A percentile compares a stretch with the other conserved stretches of the same genome.
These are phyloP conservation scores for Ramularia endophylla DNA, from an alignment of 2,329 filamentous ascomycete species.

Conservation along the genomic window DNA sequence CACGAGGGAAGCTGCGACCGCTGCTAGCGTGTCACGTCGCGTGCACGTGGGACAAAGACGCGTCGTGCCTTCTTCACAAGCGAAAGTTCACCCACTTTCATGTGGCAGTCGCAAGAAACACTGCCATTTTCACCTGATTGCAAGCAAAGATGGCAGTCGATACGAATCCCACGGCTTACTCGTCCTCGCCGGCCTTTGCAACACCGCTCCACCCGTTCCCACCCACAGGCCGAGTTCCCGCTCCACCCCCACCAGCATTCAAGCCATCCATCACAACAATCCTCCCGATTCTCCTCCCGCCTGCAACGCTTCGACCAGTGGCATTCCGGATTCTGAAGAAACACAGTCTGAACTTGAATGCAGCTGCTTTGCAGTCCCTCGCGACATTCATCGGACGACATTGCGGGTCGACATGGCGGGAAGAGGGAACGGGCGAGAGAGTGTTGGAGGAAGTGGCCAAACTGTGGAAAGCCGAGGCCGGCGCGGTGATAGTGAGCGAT, in stretches of 20 bases:
- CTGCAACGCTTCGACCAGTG: conserved; percentile 77
- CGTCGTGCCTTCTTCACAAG: background rate
- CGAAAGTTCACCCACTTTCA: too few relatives aligned
- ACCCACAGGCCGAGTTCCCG: conserved; percentile 14
- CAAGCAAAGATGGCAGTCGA: conserved; percentile 1
- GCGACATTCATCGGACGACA: conserved; percentile 87
- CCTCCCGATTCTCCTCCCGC: conserved; percentile 82
- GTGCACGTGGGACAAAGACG: background rate
- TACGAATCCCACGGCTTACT: conserved; percentile 47
- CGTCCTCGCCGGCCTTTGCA: conserved; percentile 84
- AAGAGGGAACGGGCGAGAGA: conserved; percentile 86
- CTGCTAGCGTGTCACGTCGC: too few relatives aligned
- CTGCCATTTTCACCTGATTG: background rate
- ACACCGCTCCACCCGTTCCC: conserved; percentile 73
- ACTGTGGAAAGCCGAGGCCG: conserved; percentile 84
- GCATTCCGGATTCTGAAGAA: conserved; percentile 97
- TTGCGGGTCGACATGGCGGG: conserved; percentile 93
- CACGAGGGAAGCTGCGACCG: too few relatives aligned
- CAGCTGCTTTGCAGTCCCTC: conserved; percentile 75
- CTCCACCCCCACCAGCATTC: conserved; percentile 46
- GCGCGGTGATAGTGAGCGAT: conserved; percentile 87
- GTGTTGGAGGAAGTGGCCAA: conserved; percentile 88
- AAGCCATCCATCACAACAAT: conserved; percentile 56
- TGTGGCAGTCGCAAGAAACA: background rate
- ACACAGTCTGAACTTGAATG: conserved; percentile 86